A percentile compares a stretch with the other conserved stretches of the same genome.
phyloP scores from a whole-genome alignment of 495 filamentous ascomycete genomes.

The Clohesyomyces aquaticus region DNA sequence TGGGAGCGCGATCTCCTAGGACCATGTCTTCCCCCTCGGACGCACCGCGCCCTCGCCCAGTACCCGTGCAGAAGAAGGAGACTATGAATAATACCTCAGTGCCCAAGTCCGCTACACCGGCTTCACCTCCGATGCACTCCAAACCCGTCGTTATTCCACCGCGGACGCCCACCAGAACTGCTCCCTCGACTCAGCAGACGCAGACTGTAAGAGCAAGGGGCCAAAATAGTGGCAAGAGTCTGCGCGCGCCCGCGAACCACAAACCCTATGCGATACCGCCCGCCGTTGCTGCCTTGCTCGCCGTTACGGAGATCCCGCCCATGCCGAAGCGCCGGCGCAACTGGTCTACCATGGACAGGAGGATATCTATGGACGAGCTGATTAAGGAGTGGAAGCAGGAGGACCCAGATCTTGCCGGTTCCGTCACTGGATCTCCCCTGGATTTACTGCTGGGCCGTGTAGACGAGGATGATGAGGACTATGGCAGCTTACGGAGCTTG shows the following conservation, averaged over 20 bases:
- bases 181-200: constrained; percentile 23
- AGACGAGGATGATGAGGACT: constrained; percentile 42
- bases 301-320: constrained; percentile 50
- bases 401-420: constrained; percentile 23
- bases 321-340: constrained; percentile 40
- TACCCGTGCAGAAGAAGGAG: constrained; percentile 14
- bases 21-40: not conserved
- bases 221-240: constrained; percentile 35
- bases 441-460: constrained; percentile 46
- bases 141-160: constrained; percentile 41
- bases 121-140: constrained; percentile 22
- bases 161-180: constrained; percentile 22
- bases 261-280: constrained; percentile 46
- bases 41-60: not conserved
- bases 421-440: constrained; percentile 43
- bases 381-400: constrained; percentile 49
- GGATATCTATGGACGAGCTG: constrained; percentile 50
- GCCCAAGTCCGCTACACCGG: not conserved
- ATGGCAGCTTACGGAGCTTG: constrained; percentile 26
- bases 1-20: constrained; percentile 25
- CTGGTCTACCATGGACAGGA: constrained; percentile 26
- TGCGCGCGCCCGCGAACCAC: constrained; percentile 36
- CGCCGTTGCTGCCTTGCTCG: constrained; percentile 51
- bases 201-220: constrained; percentile 38
- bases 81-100: not conserved